Evolutionary conservation across 176 grass and related monocot genomes (phyloP).

Genomic region (Stipa capillata): DNA sequence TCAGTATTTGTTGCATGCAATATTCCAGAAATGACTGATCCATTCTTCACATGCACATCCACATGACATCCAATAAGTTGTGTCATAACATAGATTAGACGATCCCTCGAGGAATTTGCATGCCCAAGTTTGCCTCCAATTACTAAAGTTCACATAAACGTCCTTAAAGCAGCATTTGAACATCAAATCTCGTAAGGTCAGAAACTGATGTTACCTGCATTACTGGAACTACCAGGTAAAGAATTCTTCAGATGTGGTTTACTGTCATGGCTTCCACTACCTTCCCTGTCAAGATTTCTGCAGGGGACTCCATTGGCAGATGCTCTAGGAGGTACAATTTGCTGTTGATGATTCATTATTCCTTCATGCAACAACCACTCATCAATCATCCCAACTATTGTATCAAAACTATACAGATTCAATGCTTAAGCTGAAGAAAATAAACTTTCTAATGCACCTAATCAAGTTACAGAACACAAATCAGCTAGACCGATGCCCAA

Average conservation of each 20-base stretch:
- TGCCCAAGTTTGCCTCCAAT: constrained; percentile 41
- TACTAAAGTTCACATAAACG: constrained; percentile 20
- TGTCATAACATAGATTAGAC: constrained; percentile 52
- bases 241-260: constrained; percentile 26
- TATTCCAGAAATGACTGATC: constrained; percentile 77
- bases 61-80: constrained; percentile 53
- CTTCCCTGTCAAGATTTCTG: constrained; percentile 37
- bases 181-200: background rate
- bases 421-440: background rate
- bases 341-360: constrained; percentile 54
- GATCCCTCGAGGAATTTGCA: constrained; percentile 42
- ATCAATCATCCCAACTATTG: background rate
- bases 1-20: constrained; percentile 62
- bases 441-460: background rate
- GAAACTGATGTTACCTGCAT: constrained; percentile 23
- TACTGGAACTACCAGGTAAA: constrained; percentile 14
- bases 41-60: constrained; percentile 73
- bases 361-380: constrained; percentile 2
- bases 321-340: constrained; percentile 27
- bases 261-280: constrained; percentile 22
- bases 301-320: constrained; percentile 39
- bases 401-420: background rate
- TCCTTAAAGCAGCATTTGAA: constrained; percentile 7
- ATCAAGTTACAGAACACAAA: background rate
- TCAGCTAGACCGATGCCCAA: background rate